Conservation (phyloP, 257 asterid species). For the Solanum virginianum region DNA sequence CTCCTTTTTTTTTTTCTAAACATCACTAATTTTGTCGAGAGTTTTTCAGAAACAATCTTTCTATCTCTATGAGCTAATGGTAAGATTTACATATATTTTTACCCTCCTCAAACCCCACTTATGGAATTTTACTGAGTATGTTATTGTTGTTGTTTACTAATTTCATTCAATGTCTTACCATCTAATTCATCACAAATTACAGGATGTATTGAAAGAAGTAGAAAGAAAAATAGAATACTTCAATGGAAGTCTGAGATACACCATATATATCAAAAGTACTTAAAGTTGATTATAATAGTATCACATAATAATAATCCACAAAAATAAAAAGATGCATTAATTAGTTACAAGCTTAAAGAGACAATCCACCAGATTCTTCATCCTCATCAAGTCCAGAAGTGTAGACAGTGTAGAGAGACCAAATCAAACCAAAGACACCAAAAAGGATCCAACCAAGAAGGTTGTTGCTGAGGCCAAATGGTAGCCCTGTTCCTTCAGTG, state of each 20-base stretch:
- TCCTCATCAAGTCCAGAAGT: conserved; percentile 64
- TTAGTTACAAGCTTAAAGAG: conserved; percentile 32
- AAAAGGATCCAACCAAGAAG: conserved; percentile 71
- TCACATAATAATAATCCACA: neutral
- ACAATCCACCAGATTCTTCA: conserved; percentile 93
- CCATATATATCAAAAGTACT: neutral
- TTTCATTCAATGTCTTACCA: neutral
- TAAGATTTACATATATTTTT: no score
- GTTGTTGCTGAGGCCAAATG: conserved; percentile 89
- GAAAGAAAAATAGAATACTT: neutral
- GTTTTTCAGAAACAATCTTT: no score
- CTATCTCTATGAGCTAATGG: no score
- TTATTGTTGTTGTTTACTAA: neutral
- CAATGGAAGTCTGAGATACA: neutral
- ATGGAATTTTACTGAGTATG: no score
- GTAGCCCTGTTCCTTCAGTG: conserved; percentile 98
- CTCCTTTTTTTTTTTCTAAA: neutral
- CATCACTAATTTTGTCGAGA: neutral
- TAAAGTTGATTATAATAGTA: neutral
- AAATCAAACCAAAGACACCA: conserved; percentile 74
- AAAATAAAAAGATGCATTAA: neutral
- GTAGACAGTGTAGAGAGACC: conserved; percentile 65
- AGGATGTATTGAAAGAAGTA: neutral
- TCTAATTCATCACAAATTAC: neutral
- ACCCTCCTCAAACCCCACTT: no score